Conservation (phyloP, 148 eudicot species). For the Silene conica region DNA sequence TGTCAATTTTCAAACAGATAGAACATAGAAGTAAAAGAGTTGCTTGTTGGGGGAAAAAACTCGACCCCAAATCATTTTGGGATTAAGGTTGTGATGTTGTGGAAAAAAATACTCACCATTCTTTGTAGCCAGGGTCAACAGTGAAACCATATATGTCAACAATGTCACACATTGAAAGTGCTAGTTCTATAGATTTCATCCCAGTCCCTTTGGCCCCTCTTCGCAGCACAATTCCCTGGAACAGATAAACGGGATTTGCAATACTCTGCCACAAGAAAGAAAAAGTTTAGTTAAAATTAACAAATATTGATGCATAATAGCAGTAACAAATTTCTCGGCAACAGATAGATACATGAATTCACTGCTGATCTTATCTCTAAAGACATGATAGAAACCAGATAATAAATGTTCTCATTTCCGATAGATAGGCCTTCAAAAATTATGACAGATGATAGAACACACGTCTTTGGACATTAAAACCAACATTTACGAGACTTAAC, state of each 20-base stretch:
- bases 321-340: neutral
- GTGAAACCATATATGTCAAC: conserved; percentile 97
- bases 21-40: neutral
- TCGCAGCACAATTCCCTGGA: conserved; percentile 96
- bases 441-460: neutral
- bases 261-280: conserved; percentile 43
- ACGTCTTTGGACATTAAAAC: neutral
- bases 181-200: conserved; percentile 93
- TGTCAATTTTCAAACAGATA: neutral
- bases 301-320: neutral
- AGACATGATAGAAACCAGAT: neutral
- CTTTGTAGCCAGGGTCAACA: conserved; percentile 95
- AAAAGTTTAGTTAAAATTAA: conserved; percentile 3
- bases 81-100: no score
- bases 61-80: no score
- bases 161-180: conserved; percentile 97
- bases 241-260: conserved; percentile 91
- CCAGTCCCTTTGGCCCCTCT: conserved; percentile 99
- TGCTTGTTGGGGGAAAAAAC: no score
- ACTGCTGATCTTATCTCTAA: neutral
- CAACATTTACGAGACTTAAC: neutral
- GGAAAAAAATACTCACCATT: conserved; percentile 60
- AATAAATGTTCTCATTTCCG: neutral
- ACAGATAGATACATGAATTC: neutral
- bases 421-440: no score